phyloP scores from a whole-genome alignment of 225 moss, liverwort and hornwort genomes.

The Lunularia cruciata region DNA sequence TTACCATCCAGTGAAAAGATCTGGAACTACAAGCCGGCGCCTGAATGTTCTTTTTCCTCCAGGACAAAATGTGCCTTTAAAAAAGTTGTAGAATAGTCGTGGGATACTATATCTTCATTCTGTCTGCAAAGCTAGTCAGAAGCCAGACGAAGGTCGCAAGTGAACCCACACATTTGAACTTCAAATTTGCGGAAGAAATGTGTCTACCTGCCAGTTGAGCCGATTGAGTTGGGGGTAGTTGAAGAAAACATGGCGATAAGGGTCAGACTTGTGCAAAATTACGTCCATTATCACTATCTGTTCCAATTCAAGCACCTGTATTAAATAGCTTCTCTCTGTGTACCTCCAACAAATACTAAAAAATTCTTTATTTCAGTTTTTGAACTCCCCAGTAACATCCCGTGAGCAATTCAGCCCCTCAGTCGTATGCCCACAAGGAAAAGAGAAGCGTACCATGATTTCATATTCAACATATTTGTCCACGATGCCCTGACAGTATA shows the following conservation, averaged over 20 bases:
- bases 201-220: slow-evolving; percentile 66
- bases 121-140: too few relatives aligned
- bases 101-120: too few relatives aligned
- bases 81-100: too few relatives aligned
- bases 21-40: too few relatives aligned
- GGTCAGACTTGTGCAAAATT: slow-evolving; percentile 87
- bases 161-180: too few relatives aligned
- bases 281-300: slow-evolving; percentile 90
- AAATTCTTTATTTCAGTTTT: not conserved
- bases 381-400: not conserved
- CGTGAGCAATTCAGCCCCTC: too few relatives aligned
- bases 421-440: too few relatives aligned
- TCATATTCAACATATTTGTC: slow-evolving; percentile 95
- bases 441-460: slow-evolving; percentile 55
- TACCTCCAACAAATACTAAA: not conserved
- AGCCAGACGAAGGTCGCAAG: too few relatives aligned
- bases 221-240: slow-evolving; percentile 77
- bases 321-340: not conserved
- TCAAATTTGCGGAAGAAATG: not conserved
- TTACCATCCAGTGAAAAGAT: too few relatives aligned
- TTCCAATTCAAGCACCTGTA: slow-evolving; percentile 10
- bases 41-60: too few relatives aligned
- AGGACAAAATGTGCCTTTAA: too few relatives aligned
- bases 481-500: slow-evolving; percentile 58
- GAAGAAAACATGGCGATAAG: slow-evolving; percentile 86